Evolutionary conservation across 2,329 filamentous ascomycete genomes (phyloP).

Genomic region (Sporothrix humicola): DNA sequence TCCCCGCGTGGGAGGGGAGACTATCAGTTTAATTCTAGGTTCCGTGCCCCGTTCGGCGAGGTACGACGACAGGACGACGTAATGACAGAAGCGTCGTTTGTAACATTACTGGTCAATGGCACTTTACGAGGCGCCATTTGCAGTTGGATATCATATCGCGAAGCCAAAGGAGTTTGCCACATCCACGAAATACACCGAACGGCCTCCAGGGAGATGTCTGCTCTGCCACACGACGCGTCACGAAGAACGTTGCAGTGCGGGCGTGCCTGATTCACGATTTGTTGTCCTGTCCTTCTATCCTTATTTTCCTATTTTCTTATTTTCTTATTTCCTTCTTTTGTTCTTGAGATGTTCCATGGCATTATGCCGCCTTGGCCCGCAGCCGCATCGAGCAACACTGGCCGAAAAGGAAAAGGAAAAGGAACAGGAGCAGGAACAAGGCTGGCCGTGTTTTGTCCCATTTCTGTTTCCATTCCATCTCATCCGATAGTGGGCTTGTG

Average conservation of each 20-base stretch:
- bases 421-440: no score
- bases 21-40: background rate
- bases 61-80: background rate
- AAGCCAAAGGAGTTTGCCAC: background rate
- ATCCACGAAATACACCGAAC: background rate
- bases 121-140: conserved; percentile 5
- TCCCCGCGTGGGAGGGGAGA: background rate
- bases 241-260: background rate
- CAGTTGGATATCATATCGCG: background rate
- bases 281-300: background rate
- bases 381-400: background rate
- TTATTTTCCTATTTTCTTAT: background rate
- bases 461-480: no score
- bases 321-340: background rate
- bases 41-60: conserved; percentile 18
- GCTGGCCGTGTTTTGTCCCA: no score
- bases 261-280: background rate
- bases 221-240: conserved; percentile 9
- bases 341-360: background rate
- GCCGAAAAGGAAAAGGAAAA: background rate
- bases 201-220: background rate
- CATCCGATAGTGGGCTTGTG: no score
- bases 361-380: background rate
- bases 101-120: background rate
- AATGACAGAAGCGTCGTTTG: background rate